Percentiles rank a stretch among this genome's conserved stretches.
Evolutionary conservation across 2,329 filamentous ascomycete species (phyloP).

Genomic region (Paraphaeosphaeria minitans): DNA sequence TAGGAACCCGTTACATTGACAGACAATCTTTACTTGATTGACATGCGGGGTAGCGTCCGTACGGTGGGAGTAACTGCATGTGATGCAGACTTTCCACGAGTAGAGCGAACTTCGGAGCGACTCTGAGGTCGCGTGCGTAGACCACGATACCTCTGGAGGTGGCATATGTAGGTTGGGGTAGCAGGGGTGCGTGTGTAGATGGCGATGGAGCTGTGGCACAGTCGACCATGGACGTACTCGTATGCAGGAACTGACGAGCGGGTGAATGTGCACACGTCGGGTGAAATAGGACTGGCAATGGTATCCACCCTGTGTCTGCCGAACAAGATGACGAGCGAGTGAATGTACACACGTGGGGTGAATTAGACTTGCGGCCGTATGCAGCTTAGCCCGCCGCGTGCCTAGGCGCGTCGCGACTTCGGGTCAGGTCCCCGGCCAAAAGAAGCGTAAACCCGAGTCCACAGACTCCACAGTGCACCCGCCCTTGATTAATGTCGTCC

Average conservation of each 20-base stretch:
- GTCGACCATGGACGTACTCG: background rate
- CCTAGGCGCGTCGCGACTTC: background rate
- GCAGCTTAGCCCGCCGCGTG: background rate
- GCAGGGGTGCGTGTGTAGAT: background rate
- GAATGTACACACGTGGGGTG: background rate
- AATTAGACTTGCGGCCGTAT: background rate
- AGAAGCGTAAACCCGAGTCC: too few relatives aligned
- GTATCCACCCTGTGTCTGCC: background rate
- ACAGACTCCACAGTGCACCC: too few relatives aligned
- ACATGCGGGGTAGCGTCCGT: background rate
- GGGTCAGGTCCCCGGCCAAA: background rate
- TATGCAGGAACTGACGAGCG: background rate
- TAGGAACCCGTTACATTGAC: background rate
- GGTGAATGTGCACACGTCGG: too few relatives aligned
- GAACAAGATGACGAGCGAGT: background rate
- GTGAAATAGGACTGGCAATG: too few relatives aligned
- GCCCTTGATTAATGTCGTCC: background rate
- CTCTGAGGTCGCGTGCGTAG: too few relatives aligned
- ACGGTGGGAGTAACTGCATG: background rate
- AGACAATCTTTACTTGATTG: background rate
- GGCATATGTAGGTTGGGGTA: background rate
- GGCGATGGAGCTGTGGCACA: background rate
- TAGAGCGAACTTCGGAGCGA: background rate
- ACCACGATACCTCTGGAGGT: background rate
- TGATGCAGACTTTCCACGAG: background rate